Evolutionary conservation across 352 stramenopile genomes (phyloP), one percentile per base, ranked within the genome.

Genomic region (Pythium periplocum): DNA sequence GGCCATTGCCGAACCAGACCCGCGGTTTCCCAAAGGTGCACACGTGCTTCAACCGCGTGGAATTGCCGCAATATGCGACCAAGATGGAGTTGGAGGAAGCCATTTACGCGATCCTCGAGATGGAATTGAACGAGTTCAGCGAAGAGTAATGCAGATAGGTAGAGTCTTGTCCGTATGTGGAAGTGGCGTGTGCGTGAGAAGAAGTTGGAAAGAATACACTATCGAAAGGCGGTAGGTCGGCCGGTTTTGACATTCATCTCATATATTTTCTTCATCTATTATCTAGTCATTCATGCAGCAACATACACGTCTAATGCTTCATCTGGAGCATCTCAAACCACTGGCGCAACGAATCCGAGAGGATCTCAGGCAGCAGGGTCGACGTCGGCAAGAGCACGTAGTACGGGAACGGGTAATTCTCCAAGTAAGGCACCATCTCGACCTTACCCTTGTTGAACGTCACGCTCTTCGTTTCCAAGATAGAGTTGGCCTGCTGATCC

Each of bases 361-460:
- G 78, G 38, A 98, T 97, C 67, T 99, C 97, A 12, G 98, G 98
- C 39, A 99, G 78, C 59, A 94, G 75, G 32, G 86, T 69, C 41
- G 98, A 96, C 53, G 98, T 94, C 4, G 94, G 87, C 26, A 99
- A 72, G 41, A 99, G 71, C 49, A 99, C 89, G 67, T 99, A 99
- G 75, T 99, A 99, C 47, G 97, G 97, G 78, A 99, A 99, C 40
- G 98, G 98, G 66, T 99, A 99, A 74, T 98, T 97, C 58, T 99
- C 97, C 36, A 99, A 87, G 78, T 99, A 99, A 30, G 88, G 78
- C 50, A 93, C 97, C 66, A 99, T 96, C 56, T 93, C 81, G 46
- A 98, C 88, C 59, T 98, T 98, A 42, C 96, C 96, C 48, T 98
- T 97, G 45, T 83, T 72, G 69, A 99, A 99, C 41, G 84, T 93